Percentiles rank a stretch among this genome's conserved stretches.
These are phyloP conservation scores for Haplographium delicatum DNA, from an alignment of 495 filamentous ascomycete species.

Conservation along the genomic window DNA sequence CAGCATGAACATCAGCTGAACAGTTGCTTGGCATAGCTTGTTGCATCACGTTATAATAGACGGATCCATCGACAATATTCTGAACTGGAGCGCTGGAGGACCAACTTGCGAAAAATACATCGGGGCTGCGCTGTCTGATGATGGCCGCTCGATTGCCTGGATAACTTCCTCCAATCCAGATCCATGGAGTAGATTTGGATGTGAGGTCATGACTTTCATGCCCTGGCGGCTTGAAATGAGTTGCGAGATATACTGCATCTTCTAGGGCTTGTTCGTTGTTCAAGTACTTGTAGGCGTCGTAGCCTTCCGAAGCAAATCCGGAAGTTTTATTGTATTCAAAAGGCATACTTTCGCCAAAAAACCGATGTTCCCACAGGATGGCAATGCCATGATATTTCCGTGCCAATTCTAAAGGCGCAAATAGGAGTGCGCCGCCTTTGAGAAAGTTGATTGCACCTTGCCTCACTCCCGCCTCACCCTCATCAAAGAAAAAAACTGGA, in stretches of 20 bases:
- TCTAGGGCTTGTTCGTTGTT: slow-evolving; percentile 14
- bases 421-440: not conserved
- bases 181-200: slow-evolving; percentile 9
- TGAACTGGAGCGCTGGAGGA: slow-evolving; percentile 11
- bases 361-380: slow-evolving; percentile 16
- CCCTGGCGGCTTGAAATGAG: slow-evolving; percentile 7
- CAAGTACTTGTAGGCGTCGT: slow-evolving; percentile 14
- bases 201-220: not conserved
- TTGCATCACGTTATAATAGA: slow-evolving; percentile 8
- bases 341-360: slow-evolving; percentile 10
- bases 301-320: not conserved
- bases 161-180: slow-evolving; percentile 16
- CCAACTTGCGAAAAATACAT: slow-evolving; percentile 12
- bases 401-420: slow-evolving; percentile 1
- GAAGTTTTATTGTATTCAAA: slow-evolving; percentile 4
- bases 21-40: slow-evolving; percentile 12
- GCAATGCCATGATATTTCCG: slow-evolving; percentile 5
- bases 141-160: slow-evolving; percentile 11
- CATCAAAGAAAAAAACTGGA: slow-evolving; percentile 14
- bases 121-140: slow-evolving; percentile 5
- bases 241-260: slow-evolving; percentile 9
- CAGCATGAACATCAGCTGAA: slow-evolving; percentile 12
- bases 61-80: not conserved
- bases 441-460: not conserved
- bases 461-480: slow-evolving; percentile 5